phyloP scores from a whole-genome alignment of 2,329 filamentous ascomycete species.

The Penicillium sp. region DNA sequence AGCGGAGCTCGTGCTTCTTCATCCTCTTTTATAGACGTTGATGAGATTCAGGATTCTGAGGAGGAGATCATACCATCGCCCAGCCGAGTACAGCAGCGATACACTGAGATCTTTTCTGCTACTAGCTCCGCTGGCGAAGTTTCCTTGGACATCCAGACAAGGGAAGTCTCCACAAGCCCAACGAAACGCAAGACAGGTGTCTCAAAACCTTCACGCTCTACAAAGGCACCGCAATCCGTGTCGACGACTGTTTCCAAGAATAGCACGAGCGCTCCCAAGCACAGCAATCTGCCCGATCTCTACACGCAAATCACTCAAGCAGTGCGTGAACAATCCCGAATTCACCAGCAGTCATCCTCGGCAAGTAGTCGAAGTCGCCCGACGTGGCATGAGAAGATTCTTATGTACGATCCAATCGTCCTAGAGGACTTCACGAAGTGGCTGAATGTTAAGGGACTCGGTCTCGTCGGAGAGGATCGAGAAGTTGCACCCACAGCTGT shows the following conservation, averaged over 20 bases:
- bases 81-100: conserved; percentile 24
- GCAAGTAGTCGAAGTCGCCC: conserved; percentile 43
- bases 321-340: conserved; percentile 44
- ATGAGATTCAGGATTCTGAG: conserved; percentile 41
- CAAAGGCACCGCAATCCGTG: neutral
- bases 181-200: conserved; percentile 12
- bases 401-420: conserved; percentile 87
- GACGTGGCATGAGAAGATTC: conserved; percentile 88
- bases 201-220: conserved; percentile 9
- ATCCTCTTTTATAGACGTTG: conserved; percentile 28
- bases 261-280: neutral
- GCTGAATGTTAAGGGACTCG: conserved; percentile 71
- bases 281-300: conserved; percentile 36
- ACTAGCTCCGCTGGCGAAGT: conserved; percentile 1
- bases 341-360: conserved; percentile 16
- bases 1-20: neutral
- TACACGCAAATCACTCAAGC: conserved; percentile 49
- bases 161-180: conserved; percentile 8
- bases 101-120: conserved; percentile 9
- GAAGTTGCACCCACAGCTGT: conserved; percentile 65
- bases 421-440: conserved; percentile 80
- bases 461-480: conserved; percentile 61
- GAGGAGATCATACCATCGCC: conserved; percentile 35
- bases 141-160: conserved; percentile 17
- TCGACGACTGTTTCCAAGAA: neutral